Conservation (phyloP, 2,329 filamentous ascomycete species). For the Trichoderma oligosporum region DNA sequence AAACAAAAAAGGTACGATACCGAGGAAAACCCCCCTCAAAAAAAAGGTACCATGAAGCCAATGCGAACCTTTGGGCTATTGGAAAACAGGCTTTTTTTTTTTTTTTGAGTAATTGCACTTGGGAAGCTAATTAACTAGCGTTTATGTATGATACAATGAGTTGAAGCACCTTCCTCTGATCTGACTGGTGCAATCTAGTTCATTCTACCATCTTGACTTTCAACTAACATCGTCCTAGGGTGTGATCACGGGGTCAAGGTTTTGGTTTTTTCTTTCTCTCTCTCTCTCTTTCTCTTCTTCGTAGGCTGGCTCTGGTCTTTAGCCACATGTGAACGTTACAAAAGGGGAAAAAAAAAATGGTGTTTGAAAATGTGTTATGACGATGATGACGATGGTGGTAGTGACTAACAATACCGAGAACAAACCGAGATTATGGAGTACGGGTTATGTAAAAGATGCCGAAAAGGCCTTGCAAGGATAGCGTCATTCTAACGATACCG, state of each 20-base stretch:
- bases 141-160: not conserved
- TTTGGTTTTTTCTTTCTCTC: not conserved
- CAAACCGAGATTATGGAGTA: not conserved
- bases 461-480: not conserved
- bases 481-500: not conserved
- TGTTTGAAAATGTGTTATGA: too few relatives aligned
- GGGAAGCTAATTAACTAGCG: not conserved
- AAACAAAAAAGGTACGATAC: not conserved
- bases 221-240: not conserved
- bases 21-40: not conserved
- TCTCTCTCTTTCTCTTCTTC: not conserved
- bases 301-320: too few relatives aligned
- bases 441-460: not conserved
- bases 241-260: not conserved
- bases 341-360: too few relatives aligned
- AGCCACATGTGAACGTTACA: too few relatives aligned
- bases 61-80: constrained; percentile 1
- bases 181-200: not conserved
- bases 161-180: not conserved
- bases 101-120: not conserved
- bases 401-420: not conserved
- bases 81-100: too few relatives aligned
- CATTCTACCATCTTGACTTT: not conserved
- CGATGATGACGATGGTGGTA: not conserved
- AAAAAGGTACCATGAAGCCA: not conserved